Conservation (phyloP, 2,329 filamentous ascomycete genomes). For the Alternaria triticina region DNA sequence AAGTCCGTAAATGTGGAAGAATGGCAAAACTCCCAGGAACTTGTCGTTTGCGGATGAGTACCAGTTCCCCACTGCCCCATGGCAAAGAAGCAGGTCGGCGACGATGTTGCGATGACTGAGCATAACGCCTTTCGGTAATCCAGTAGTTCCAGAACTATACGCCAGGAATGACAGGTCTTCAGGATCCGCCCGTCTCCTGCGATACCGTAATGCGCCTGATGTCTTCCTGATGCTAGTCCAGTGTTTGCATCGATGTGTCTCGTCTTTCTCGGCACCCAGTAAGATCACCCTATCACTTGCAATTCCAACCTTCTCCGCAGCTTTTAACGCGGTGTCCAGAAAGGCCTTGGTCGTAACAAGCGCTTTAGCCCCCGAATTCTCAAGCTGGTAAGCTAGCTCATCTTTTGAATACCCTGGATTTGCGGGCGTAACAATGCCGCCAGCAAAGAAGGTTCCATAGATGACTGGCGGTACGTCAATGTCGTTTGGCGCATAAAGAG, state of each 20-base stretch:
- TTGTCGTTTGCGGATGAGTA: constrained; percentile 67
- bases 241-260: constrained; percentile 66
- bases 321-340: constrained; percentile 68
- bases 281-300: constrained; percentile 73
- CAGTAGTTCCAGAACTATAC: constrained; percentile 51
- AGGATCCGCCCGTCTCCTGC: constrained; percentile 64
- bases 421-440: constrained; percentile 78
- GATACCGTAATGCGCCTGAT: constrained; percentile 63
- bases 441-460: constrained; percentile 81
- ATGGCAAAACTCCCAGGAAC: constrained; percentile 79
- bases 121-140: constrained; percentile 54
- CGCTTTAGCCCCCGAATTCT: constrained; percentile 74
- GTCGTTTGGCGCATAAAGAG: constrained; percentile 81
- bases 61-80: constrained; percentile 82
- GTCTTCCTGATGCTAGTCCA: constrained; percentile 73
- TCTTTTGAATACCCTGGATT: constrained; percentile 85
- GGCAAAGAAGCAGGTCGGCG: constrained; percentile 81
- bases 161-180: constrained; percentile 84
- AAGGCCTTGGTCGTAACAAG: constrained; percentile 74
- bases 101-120: constrained; percentile 54
- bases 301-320: constrained; percentile 72
- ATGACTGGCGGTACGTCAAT: constrained; percentile 79
- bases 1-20: constrained; percentile 90
- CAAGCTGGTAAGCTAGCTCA: constrained; percentile 83
- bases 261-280: constrained; percentile 71